Percentiles rank a stretch among this genome's conserved stretches.
These are phyloP conservation scores for Diplodia intermedia DNA, from an alignment of 2,329 filamentous ascomycete genomes.

Conservation along the genomic window DNA sequence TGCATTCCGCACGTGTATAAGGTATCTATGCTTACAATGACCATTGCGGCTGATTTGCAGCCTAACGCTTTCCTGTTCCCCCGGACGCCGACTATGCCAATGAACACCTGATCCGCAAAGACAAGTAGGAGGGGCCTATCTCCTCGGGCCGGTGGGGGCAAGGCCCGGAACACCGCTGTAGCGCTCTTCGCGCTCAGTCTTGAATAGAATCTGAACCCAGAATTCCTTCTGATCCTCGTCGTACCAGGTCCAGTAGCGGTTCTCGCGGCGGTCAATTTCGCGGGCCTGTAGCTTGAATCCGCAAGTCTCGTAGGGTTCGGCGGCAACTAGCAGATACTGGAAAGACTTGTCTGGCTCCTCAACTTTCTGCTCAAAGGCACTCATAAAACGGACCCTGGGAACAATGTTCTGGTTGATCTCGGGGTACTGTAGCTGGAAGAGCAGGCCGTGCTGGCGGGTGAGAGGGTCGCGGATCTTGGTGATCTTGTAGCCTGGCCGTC, in stretches of 20 bases:
- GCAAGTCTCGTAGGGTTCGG: conserved; percentile 97
- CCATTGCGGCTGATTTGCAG: conserved; percentile 19
- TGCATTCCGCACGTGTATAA: conserved; percentile 23
- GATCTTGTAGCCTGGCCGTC: conserved; percentile 95
- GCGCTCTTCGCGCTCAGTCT: conserved; percentile 95
- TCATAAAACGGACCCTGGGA: conserved; percentile 95
- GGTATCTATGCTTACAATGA: conserved; percentile 32
- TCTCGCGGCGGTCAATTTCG: conserved; percentile 89
- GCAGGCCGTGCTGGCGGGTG: conserved; percentile 83
- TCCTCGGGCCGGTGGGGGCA: conserved; percentile 54
- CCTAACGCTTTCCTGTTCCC: conserved; percentile 7
- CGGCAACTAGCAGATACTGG: conserved; percentile 93
- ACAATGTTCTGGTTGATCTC: conserved; percentile 78
- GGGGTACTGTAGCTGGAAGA: conserved; percentile 97
- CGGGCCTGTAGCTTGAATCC: conserved; percentile 93
- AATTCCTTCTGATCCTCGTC: conserved; percentile 96
- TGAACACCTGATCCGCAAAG: conserved; percentile 7
- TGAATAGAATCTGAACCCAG: conserved; percentile 97
- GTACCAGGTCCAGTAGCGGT: conserved; percentile 91
- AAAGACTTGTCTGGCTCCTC: conserved; percentile 94
- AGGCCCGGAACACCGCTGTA: conserved; percentile 73
- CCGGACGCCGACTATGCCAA: conserved; percentile 24
- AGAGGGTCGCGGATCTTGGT: conserved; percentile 92
- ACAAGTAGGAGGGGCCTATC: neutral
- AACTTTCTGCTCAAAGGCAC: conserved; percentile 92